Evolutionary conservation across 495 filamentous ascomycete species (phyloP).

Genomic region (Penicillium ochrochloron): DNA sequence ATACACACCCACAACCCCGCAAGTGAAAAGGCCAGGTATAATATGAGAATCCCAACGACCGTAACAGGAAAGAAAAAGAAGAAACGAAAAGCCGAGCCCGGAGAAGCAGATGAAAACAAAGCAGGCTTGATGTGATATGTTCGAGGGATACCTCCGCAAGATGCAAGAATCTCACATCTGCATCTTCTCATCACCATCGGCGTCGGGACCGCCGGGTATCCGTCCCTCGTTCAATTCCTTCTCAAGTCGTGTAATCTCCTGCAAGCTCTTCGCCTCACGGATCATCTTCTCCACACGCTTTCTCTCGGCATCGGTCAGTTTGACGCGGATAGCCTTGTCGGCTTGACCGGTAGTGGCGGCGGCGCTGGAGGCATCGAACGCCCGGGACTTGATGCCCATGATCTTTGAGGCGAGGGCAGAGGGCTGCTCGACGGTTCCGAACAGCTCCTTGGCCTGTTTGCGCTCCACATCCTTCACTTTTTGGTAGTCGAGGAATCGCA

Average conservation of each 20-base stretch:
- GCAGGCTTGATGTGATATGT: conserved; percentile 26
- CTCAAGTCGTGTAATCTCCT: conserved; percentile 82
- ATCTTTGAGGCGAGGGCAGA: conserved; percentile 86
- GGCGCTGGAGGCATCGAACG: conserved; percentile 68
- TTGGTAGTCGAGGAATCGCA: conserved; percentile 91
- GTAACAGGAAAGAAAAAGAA: conserved; percentile 12
- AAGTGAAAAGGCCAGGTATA: conserved; percentile 20
- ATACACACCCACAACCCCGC: conserved; percentile 30
- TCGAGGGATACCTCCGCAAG: conserved; percentile 9
- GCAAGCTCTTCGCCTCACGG: conserved; percentile 79
- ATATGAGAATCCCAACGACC: conserved; percentile 24
- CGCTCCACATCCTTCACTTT: conserved; percentile 90
- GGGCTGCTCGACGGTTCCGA: conserved; percentile 76
- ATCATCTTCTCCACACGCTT: conserved; percentile 76
- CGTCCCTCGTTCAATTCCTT: conserved; percentile 85
- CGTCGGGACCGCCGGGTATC: conserved; percentile 68
- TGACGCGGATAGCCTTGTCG: conserved; percentile 69
- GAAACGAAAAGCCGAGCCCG: conserved; percentile 13
- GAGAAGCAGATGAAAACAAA: conserved; percentile 16
- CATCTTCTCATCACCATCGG: conserved; percentile 42
- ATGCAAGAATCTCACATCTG: conserved; percentile 33
- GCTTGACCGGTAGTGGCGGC: conserved; percentile 46
- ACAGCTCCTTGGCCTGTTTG: conserved; percentile 72
- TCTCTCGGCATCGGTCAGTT: conserved; percentile 71
- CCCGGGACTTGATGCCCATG: conserved; percentile 83